A percentile compares a stretch with the other conserved stretches of the same genome.
Evolutionary conservation across 2,329 filamentous ascomycete genomes (phyloP).

Genomic region (Paecilomyces formosus): DNA sequence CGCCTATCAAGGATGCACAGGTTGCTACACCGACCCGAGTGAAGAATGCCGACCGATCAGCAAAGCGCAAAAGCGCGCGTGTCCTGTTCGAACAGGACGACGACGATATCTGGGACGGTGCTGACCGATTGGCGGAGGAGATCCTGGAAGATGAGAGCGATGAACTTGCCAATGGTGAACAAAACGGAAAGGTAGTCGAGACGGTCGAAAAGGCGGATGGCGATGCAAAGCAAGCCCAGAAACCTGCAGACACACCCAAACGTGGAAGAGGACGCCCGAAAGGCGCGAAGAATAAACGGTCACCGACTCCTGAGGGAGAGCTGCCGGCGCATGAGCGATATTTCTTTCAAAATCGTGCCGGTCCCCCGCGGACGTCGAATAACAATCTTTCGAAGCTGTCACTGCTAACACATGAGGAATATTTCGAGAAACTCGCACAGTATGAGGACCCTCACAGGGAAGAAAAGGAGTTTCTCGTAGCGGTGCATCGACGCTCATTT

Average conservation of each 20-base stretch:
- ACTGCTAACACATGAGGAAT: constrained; percentile 85
- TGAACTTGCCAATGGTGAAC: constrained; percentile 14
- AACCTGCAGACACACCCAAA: constrained; percentile 42
- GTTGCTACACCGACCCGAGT: constrained; percentile 54
- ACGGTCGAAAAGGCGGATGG: constrained; percentile 21
- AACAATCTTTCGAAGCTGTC: constrained; percentile 70
- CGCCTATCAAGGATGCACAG: constrained; percentile 26
- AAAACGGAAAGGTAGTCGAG: constrained; percentile 17
- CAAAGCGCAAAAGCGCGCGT: constrained; percentile 74
- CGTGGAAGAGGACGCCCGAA: constrained; percentile 52
- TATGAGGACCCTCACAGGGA: constrained; percentile 61
- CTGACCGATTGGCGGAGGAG: constrained; percentile 59
- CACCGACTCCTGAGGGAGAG: constrained; percentile 72
- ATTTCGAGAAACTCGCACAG: constrained; percentile 62
- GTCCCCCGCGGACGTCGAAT: constrained; percentile 74
- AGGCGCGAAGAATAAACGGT: constrained; percentile 52
- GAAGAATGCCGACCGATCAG: constrained; percentile 73
- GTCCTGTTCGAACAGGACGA: constrained; percentile 70
- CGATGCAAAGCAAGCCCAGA: constrained; percentile 36
- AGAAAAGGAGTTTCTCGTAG: constrained; percentile 64
- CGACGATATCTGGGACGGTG: constrained; percentile 54
- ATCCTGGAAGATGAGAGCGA: constrained; percentile 50
- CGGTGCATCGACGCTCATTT: constrained; percentile 73
- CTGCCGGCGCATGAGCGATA: constrained; percentile 85
- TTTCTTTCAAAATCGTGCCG: constrained; percentile 85